Conservation (phyloP, 1,284 basidiomycete species). For the Malassezia nana region DNA sequence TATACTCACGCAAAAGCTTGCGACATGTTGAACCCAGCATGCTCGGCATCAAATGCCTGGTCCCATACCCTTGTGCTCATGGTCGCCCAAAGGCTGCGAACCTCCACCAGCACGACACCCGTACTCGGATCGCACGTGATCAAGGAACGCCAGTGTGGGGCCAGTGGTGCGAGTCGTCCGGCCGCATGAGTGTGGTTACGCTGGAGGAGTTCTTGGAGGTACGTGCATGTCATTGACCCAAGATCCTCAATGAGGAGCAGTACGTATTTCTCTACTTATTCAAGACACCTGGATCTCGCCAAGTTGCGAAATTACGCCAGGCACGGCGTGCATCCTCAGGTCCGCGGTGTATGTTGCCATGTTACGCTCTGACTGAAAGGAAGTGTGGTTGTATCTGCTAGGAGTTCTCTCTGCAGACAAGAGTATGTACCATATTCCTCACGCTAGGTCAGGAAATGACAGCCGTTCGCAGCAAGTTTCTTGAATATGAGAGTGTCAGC, state of each 20-base stretch:
- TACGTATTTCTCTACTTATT: constrained; percentile 7
- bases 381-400: constrained; percentile 47
- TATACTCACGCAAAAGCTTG: constrained; percentile 10
- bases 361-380: constrained; percentile 9
- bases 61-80: constrained; percentile 8
- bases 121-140: not conserved
- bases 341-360: constrained; percentile 25
- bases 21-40: constrained; percentile 1
- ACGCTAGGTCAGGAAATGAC: constrained; percentile 40
- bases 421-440: constrained; percentile 11
- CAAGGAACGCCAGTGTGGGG: not conserved
- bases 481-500: constrained; percentile 40
- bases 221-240: not conserved
- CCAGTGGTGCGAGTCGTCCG: not conserved
- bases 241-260: constrained; percentile 41
- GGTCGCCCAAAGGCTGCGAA: not conserved
- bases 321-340: constrained; percentile 38
- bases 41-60: constrained; percentile 9
- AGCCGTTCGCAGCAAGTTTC: constrained; percentile 39
- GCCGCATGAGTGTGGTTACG: constrained; percentile 30
- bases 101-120: not conserved
- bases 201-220: constrained; percentile 39
- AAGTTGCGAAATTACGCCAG: constrained; percentile 41
- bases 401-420: constrained; percentile 46
- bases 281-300: constrained; percentile 35